Base-by-base conservation (phyloP, 768 basidiomycete genomes). In the Mycena galericulata region DNA sequence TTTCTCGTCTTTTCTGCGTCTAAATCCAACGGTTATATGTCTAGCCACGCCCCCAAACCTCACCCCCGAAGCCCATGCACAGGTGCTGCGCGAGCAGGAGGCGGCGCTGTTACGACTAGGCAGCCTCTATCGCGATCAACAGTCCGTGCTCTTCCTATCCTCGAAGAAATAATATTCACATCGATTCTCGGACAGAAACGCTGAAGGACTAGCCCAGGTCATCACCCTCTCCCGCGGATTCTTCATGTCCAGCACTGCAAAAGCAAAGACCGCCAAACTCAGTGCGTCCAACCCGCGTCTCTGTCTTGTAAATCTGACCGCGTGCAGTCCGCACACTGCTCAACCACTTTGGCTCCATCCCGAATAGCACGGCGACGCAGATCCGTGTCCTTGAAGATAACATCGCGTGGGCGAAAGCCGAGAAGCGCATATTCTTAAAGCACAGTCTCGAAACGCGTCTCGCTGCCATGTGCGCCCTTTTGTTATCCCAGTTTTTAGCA, bases 201-300 rank as follows among this genome's bases (percentile, higher is more conserved):
- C 94, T 22, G 79, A 90, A 68, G 93, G 93, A 20, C 85, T 99
- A 3, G 94, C 96, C 12, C 88, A 95, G 61, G 90, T 97, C 40
- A 94, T 98, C 62, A 92, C 90, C 0, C 85, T 92, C 29, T 95
- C 94, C 0, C 84, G 96, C 54, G 85, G 89, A 0, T 96, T 92
- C 79, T 90, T 97, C 84, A 94, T 97, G 88, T 91, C 94, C 0
- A 92, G 92, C n/a, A 94, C 95, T 0, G 97, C 97, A 18, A 98
- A 98, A 80, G 97, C 96, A 1, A 98, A 98, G 80, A 98, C 97
- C 0, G 96, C 96, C 3, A 97, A 97, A 82, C 89, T 98, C 70
- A 97, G 96, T 96, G 69, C 73, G 91, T 75, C n/a, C 12, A 58
- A 24, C 20, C 38, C 41, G 24, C 24, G 18, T 27, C 46, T 63